These are phyloP conservation scores for Cafeteria roenbergensis DNA, from an alignment of 108 stramenopile species.

Conservation along the genomic window DNA sequence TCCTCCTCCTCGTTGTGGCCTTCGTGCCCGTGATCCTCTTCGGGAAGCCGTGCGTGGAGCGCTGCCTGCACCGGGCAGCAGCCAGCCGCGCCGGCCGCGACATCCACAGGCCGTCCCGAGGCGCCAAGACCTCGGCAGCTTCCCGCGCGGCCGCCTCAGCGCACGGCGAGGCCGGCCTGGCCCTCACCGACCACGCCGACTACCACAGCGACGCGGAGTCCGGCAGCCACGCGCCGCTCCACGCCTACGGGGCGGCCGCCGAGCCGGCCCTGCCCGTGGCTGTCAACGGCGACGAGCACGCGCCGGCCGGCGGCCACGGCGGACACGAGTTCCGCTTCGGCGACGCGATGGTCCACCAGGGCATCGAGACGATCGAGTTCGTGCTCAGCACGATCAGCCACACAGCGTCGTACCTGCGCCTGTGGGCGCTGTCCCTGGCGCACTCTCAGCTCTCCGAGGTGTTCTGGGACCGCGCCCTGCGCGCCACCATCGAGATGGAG, in stretches of 20 bases:
- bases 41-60: constrained; percentile 55
- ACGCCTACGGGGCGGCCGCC: constrained; percentile 28
- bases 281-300: constrained; percentile 59
- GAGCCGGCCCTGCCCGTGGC: not conserved
- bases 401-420: constrained; percentile 96
- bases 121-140: too few species aligned
- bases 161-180: too few species aligned
- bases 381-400: constrained; percentile 94
- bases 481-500: constrained; percentile 64
- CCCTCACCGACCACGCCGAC: not conserved
- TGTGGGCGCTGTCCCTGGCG: constrained; percentile 94
- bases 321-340: constrained; percentile 47
- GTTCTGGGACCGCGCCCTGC: constrained; percentile 95
- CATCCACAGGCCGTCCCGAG: not conserved
- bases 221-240: constrained; percentile 39
- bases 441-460: constrained; percentile 93
- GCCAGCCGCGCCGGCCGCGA: too few species aligned
- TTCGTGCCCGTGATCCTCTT: constrained; percentile 79
- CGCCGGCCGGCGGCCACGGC: too few species aligned
- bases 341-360: constrained; percentile 81
- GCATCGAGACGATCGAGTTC: constrained; percentile 97
- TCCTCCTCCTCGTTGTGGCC: constrained; percentile 68
- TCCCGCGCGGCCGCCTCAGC: too few species aligned
- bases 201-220: not conserved
- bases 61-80: not conserved